Conservation (phyloP, 345 rosid genomes). For the Acer saccharum region DNA sequence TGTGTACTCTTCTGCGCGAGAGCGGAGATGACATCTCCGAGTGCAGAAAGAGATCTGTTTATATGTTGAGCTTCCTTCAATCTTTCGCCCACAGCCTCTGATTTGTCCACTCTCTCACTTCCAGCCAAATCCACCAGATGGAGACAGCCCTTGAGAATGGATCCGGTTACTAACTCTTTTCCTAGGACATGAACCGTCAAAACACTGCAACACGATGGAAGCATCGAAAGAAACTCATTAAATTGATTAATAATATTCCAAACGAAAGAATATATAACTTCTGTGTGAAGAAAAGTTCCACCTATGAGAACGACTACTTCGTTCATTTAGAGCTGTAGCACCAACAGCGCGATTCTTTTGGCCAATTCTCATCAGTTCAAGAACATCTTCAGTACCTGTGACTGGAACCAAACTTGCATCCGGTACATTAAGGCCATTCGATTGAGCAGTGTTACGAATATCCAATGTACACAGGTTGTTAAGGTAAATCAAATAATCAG, state of each 20-base stretch:
- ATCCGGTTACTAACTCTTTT: slow-evolving; percentile 78
- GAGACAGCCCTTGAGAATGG: slow-evolving; percentile 82
- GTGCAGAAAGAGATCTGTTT: slow-evolving; percentile 88
- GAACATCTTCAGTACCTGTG: slow-evolving; percentile 80
- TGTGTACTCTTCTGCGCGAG: slow-evolving; percentile 93
- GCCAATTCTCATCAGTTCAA: slow-evolving; percentile 89
- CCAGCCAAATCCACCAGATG: slow-evolving; percentile 99
- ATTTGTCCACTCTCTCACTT: slow-evolving; percentile 96
- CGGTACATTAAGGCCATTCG: slow-evolving; percentile 96
- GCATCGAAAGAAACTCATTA: not conserved
- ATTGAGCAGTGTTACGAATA: slow-evolving; percentile 85
- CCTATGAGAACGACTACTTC: slow-evolving; percentile 99
- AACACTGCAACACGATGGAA: slow-evolving; percentile 47
- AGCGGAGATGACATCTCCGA: slow-evolving; percentile 95
- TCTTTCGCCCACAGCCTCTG: slow-evolving; percentile 96
- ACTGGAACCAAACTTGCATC: slow-evolving; percentile 94
- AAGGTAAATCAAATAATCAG: slow-evolving; percentile 37
- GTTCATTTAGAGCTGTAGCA: slow-evolving; percentile 92
- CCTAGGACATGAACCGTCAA: slow-evolving; percentile 95
- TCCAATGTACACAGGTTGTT: slow-evolving; percentile 68
- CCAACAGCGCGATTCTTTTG: slow-evolving; percentile 95
- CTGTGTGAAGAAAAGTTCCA: slow-evolving; percentile 20
- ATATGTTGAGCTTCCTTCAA: slow-evolving; percentile 98
- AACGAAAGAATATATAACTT: not conserved
- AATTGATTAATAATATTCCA: no score